Base-by-base conservation (phyloP, 495 filamentous ascomycete genomes). In the Monascus purpureus region DNA sequence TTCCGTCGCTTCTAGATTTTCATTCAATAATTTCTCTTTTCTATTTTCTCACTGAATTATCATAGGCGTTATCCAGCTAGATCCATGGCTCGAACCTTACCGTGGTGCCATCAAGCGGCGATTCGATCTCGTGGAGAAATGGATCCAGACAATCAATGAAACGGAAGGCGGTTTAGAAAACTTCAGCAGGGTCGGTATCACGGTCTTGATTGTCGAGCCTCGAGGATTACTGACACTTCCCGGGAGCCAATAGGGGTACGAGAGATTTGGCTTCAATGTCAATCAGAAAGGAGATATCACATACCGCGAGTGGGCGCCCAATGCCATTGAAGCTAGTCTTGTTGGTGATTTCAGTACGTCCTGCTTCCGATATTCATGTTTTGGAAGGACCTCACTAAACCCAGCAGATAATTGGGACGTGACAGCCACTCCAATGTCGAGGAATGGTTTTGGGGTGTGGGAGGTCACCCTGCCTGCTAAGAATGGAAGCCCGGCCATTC, bases 291-390 rank as follows among this genome's bases (percentile, higher is more conserved):
- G 81, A 42, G 83, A 87, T 52, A 84, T 97, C 43, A 67, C 61
- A 27, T 97, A 97, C 59, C 73, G 82, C 42, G 90, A 97, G 72
- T 97, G 90, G 90, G 90, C 90, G 1, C 88, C 90, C 29, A 88
- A 82, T 61, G 87, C 83, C 31, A 54, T 73, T 13, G 57, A 77
- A 43, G 90, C 90, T 13, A 77, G 78, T 38, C 67, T 97, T n/a
- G 79, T 96, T 38, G 90, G 90, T 33, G 90, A 96, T 37, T 97
- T 96, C 64, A 97, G 85, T 93, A 67, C 31, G 69, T 55, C 33
- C 15, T 6, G 9, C 9, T 22, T 4, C 9, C 20, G 20, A 22
- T 4, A 22, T 9, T 9, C 20, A 13, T 14, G 19, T 25, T 30
- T 8, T 2, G n/a, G n/a, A 28, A 15, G 27, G 33, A 22, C 31